Percentiles rank a stretch among this genome's conserved stretches.
Evolutionary conservation across 2,329 filamentous ascomycete species (phyloP).

Genomic region (Nothomitra cinnamomea): DNA sequence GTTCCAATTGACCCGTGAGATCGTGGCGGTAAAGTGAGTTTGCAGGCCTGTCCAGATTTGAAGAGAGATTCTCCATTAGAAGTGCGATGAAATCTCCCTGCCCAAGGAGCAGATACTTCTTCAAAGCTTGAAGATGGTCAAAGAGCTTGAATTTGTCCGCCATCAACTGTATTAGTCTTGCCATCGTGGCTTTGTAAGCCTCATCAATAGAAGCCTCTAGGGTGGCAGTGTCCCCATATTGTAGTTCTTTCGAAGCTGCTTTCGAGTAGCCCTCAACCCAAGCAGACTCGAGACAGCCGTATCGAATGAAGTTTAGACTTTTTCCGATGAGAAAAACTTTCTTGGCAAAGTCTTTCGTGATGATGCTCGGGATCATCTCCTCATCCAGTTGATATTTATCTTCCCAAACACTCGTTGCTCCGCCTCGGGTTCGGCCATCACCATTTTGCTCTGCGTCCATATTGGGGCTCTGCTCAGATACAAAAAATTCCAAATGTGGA

Average conservation of each 20-base stretch:
- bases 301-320: conserved; percentile 92
- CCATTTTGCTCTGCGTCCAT: conserved; percentile 20
- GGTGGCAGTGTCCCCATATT: conserved; percentile 83
- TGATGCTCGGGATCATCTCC: conserved; percentile 81
- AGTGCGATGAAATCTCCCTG: conserved; percentile 95
- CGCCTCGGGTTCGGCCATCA: conserved; percentile 26
- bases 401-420: conserved; percentile 87
- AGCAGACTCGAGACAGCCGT: conserved; percentile 79
- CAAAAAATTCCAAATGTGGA: conserved; percentile 89
- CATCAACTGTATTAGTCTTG: conserved; percentile 83
- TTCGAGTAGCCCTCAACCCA: conserved; percentile 97
- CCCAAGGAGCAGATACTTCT: conserved; percentile 85
- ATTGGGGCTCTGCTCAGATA: conserved; percentile 53
- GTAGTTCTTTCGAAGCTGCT: conserved; percentile 74
- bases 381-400: conserved; percentile 84
- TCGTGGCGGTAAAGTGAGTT: conserved; percentile 94
- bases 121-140: conserved; percentile 77
- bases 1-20: conserved; percentile 90
- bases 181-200: conserved; percentile 97
- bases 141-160: conserved; percentile 88
- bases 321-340: conserved; percentile 97
- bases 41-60: conserved; percentile 87
- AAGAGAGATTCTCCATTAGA: conserved; percentile 87
- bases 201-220: conserved; percentile 89
- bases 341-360: conserved; percentile 82